Base-by-base conservation (phyloP, 495 filamentous ascomycete species). In the Penicillium robsamsonii region DNA sequence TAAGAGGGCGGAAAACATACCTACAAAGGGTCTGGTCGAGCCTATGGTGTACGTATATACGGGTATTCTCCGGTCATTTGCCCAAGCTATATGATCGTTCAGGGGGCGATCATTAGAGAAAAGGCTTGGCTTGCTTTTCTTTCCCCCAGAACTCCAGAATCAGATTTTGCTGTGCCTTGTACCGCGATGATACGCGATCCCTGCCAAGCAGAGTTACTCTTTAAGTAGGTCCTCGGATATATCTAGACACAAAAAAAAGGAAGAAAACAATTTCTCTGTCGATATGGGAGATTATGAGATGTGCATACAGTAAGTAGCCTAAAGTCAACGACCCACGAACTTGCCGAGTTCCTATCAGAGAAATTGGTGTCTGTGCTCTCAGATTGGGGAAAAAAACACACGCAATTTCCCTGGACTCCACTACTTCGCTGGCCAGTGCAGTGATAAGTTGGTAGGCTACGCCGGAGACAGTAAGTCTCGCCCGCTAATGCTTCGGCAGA, bases 401-500 rank as follows among this genome's bases (percentile, higher is more conserved):
- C 55, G 35, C 55, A 46, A 57, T 57, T 40, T 57, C 55, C 38
- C 22, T 40, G 2, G 25, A 50, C 50, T 42, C 50, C 57, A 55
- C 27, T 7, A 27, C n/a, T 11, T 33, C 47, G 46, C 45, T 59
- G 58, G 55, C 53, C 64, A 58, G 47, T 67, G 61, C 57, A 45
- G 48, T 30, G 40, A 52, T 48, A 51, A 45, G 52, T 55, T 48
- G 55, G 35, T 29, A 46, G 24, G 48, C 65, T 67, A 65, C 57
- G 43, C 62, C 63, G 43, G 46, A 68, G 46, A 61, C 24, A 55
- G 65, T 66, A 68, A 68, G 65, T 68, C 56, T 60, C 48, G 55
- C 54, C 63, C 63, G 59, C 64, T 55, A 33, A 53, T 44, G 38
- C 59, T 63, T 66, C 65, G 65, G 65, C 42, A 66, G 63, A 68